Percentiles rank a stretch among this genome's conserved stretches.
phyloP scores from a whole-genome alignment of 2,329 filamentous ascomycete genomes.

The Escovopsis weberi region DNA sequence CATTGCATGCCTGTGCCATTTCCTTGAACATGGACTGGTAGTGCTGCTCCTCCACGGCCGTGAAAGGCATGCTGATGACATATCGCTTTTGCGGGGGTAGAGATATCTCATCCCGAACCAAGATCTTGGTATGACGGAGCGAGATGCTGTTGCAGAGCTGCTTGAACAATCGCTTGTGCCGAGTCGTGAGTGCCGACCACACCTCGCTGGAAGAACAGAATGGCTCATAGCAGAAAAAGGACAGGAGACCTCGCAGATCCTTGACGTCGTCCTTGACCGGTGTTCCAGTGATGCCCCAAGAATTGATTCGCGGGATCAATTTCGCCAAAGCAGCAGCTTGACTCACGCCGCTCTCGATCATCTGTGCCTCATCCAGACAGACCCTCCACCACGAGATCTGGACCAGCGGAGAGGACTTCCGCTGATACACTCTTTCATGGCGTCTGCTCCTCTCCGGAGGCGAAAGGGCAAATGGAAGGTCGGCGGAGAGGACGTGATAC shows the following conservation, averaged over 20 bases:
- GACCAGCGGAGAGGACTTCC: slow-evolving; percentile 60
- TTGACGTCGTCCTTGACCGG: slow-evolving; percentile 65
- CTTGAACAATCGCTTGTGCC: slow-evolving; percentile 49
- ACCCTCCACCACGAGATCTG: slow-evolving; percentile 81
- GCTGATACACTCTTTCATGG: slow-evolving; percentile 49
- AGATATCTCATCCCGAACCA: slow-evolving; percentile 61
- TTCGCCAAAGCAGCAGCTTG: slow-evolving; percentile 70
- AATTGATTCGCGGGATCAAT: slow-evolving; percentile 67
- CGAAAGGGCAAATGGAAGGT: slow-evolving; percentile 62
- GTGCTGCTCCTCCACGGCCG: slow-evolving; percentile 78
- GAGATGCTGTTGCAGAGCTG: slow-evolving; percentile 57
- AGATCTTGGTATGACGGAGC: slow-evolving; percentile 73
- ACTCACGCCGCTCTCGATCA: slow-evolving; percentile 80
- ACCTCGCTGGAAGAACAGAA: slow-evolving; percentile 49
- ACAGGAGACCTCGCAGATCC: slow-evolving; percentile 66
- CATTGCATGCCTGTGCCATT: slow-evolving; percentile 55
- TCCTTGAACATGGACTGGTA: slow-evolving; percentile 63
- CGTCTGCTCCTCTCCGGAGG: slow-evolving; percentile 56
- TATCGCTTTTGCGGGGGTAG: slow-evolving; percentile 74
- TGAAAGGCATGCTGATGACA: slow-evolving; percentile 82
- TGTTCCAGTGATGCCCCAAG: slow-evolving; percentile 83
- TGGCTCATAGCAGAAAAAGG: slow-evolving; percentile 68
- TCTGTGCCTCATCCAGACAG: slow-evolving; percentile 67
- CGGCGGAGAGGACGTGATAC: slow-evolving; percentile 57
- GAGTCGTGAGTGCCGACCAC: slow-evolving; percentile 53